Percentiles rank a stretch among this genome's conserved stretches.
These are phyloP conservation scores for Mycena kentingensis DNA, from an alignment of 768 basidiomycete genomes.

Conservation along the genomic window DNA sequence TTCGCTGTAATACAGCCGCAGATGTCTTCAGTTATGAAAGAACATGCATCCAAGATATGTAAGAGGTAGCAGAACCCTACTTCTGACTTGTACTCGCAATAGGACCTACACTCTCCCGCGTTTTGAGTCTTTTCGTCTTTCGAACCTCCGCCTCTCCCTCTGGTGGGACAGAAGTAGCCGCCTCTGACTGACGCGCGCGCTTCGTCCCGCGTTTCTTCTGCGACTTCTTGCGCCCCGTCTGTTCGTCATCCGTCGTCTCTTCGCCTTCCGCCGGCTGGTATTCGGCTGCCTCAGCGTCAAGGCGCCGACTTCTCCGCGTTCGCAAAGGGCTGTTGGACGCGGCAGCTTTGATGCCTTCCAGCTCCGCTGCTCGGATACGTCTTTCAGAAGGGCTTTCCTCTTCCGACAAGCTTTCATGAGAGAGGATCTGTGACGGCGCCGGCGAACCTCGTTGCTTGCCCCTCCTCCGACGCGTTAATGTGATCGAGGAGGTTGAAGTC, in stretches of 20 bases:
- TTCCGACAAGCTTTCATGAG: constrained; percentile 24
- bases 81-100: background rate
- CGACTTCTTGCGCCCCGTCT: constrained; percentile 14
- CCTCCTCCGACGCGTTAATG: constrained; percentile 8
- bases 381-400: constrained; percentile 31
- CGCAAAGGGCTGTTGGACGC: constrained; percentile 20
- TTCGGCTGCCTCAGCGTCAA: constrained; percentile 36
- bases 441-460: constrained; percentile 11
- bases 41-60: background rate
- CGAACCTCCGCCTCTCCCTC: constrained; percentile 31
- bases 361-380: constrained; percentile 28
- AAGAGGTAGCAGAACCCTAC: background rate
- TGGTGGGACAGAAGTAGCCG: constrained; percentile 9
- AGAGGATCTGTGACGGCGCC: constrained; percentile 12
- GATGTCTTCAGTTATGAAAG: too few relatives aligned
- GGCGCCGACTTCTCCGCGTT: constrained; percentile 31
- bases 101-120: constrained; percentile 15
- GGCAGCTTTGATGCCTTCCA: constrained; percentile 22
- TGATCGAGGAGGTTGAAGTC: constrained; percentile 29
- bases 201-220: constrained; percentile 37
- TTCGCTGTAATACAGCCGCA: too few relatives aligned
- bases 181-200: constrained; percentile 36
- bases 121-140: constrained; percentile 39
- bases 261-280: constrained; percentile 40
- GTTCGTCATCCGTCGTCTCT: constrained; percentile 32